These are phyloP conservation scores for Phytophthora citrophthora DNA, from an alignment of 352 stramenopile species.

Conservation along the genomic window DNA sequence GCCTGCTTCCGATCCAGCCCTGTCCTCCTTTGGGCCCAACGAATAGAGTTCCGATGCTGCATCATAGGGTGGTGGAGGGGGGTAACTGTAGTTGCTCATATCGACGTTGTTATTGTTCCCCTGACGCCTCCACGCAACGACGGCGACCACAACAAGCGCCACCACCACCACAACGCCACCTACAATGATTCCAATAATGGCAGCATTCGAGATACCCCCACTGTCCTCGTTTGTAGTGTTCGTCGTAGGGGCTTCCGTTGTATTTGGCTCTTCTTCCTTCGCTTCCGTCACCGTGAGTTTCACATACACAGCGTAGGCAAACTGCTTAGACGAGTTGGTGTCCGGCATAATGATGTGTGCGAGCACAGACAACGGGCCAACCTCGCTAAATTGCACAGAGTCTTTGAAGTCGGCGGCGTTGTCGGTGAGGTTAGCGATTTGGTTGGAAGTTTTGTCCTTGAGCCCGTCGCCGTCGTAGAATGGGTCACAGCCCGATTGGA, in stretches of 20 bases:
- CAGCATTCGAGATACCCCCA: constrained; percentile 47
- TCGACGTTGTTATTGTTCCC: constrained; percentile 20
- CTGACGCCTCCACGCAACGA: constrained; percentile 48
- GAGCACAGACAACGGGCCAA: constrained; percentile 54
- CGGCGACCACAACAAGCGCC: constrained; percentile 44
- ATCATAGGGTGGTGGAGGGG: constrained; percentile 59
- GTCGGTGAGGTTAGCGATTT: constrained; percentile 65
- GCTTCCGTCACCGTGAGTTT: constrained; percentile 46
- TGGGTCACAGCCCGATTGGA: constrained; percentile 56
- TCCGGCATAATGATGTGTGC: constrained; percentile 68
- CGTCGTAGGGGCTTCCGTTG: constrained; percentile 26
- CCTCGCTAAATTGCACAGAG: constrained; percentile 40
- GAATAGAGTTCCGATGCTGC: constrained; percentile 42
- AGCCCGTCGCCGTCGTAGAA: constrained; percentile 58
- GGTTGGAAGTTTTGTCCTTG: constrained; percentile 60
- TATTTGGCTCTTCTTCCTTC: constrained; percentile 5
- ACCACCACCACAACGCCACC: constrained; percentile 55
- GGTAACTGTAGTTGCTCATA: constrained; percentile 49
- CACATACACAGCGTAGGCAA: constrained; percentile 57
- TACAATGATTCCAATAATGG: constrained; percentile 68
- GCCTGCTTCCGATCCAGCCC: constrained; percentile 17
- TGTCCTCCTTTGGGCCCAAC: constrained; percentile 28
- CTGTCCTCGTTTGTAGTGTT: constrained; percentile 21
- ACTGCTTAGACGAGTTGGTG: constrained; percentile 51
- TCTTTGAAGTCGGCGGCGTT: constrained; percentile 46